Evolutionary conservation across 257 asterid species (phyloP).

Genomic region (Jacaranda mimosifolia): DNA sequence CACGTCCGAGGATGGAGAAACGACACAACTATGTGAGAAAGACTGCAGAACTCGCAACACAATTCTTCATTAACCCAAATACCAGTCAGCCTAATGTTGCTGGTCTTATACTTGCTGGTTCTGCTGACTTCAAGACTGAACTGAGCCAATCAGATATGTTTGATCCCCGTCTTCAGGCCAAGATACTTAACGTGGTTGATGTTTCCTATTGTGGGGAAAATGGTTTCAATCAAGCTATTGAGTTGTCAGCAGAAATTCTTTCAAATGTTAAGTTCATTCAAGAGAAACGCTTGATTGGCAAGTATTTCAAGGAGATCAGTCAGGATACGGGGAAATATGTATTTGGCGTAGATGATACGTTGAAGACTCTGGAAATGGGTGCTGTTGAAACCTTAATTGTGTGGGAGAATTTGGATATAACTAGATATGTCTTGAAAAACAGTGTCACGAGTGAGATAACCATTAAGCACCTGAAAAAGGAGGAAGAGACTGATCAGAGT

Average conservation of each 20-base stretch:
- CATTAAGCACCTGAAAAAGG: conserved; percentile 46
- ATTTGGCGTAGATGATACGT: conserved; percentile 45
- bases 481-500: conserved; percentile 44
- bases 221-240: conserved; percentile 51
- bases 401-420: conserved; percentile 50
- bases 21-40: conserved; percentile 49
- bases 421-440: conserved; percentile 38
- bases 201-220: conserved; percentile 52
- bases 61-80: conserved; percentile 47
- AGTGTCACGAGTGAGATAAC: conserved; percentile 41
- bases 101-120: conserved; percentile 51
- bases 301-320: conserved; percentile 51
- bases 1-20: conserved; percentile 50
- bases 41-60: conserved; percentile 51
- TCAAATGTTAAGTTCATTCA: conserved; percentile 53
- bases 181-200: conserved; percentile 49
- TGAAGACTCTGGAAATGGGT: conserved; percentile 51
- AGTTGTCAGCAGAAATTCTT: conserved; percentile 47
- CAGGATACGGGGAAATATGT: conserved; percentile 49
- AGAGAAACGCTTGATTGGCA: conserved; percentile 46
- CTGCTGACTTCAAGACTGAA: conserved; percentile 51
- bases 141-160: conserved; percentile 52
- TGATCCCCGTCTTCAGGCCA: conserved; percentile 49
- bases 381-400: conserved; percentile 48
- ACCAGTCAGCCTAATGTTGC: conserved; percentile 49